Evolutionary conservation across 2,329 filamentous ascomycete genomes (phyloP).

Genomic region (Colletotrichum lentis): DNA sequence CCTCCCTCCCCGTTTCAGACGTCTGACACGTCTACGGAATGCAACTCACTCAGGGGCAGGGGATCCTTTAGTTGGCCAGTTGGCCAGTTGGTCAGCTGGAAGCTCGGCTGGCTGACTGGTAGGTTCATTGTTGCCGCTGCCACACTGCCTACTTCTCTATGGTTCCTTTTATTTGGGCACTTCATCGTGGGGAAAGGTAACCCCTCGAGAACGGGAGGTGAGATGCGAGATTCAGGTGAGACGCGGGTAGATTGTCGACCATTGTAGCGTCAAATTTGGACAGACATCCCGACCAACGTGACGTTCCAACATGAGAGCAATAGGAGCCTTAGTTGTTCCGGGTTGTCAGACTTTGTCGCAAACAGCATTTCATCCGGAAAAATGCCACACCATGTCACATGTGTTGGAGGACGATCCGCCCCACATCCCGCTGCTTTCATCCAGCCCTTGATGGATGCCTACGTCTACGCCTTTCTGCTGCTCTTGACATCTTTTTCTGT

Average conservation of each 20-base stretch:
- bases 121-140: background rate
- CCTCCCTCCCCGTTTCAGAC: background rate
- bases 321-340: conserved; percentile 23
- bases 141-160: conserved; percentile 5
- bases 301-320: background rate
- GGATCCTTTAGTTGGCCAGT: conserved; percentile 1
- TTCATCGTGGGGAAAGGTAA: conserved; percentile 31
- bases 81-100: conserved; percentile 1
- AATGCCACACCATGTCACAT: too few species aligned
- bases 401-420: background rate
- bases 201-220: conserved; percentile 19
- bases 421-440: conserved; percentile 18
- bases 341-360: conserved; percentile 3
- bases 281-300: background rate
- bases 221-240: conserved; percentile 38
- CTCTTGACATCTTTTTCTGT: background rate
- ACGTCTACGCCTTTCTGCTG: background rate
- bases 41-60: conserved; percentile 15
- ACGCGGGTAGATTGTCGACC: conserved; percentile 36
- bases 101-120: conserved; percentile 1
- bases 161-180: background rate
- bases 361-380: too few species aligned
- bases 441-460: background rate
- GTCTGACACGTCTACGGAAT: conserved; percentile 15
- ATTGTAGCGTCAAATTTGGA: conserved; percentile 17